Base-by-base conservation (phyloP, 2,329 filamentous ascomycete genomes). In the Xenosphaeropsis pyriputrescens region DNA sequence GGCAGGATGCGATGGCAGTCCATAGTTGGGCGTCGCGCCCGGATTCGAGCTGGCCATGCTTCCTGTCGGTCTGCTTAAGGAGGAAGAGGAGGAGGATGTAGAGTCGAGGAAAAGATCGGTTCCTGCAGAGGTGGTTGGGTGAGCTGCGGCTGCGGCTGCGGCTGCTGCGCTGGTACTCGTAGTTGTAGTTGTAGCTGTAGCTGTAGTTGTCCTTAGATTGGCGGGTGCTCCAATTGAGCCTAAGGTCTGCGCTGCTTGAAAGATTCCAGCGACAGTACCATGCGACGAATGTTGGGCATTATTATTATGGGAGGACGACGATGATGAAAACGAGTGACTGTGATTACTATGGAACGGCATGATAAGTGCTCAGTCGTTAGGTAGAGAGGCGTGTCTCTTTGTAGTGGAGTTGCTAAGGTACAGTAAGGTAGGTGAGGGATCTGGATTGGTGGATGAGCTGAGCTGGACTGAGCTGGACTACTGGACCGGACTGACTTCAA, bases 131-230 rank as follows among this genome's bases (percentile, higher is more conserved):
- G 22, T 26, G 22, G 22, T 26, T 26, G 22, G 22, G 22, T 26
- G 22, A 26, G 22, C 22, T 26, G 22, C 22, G 22, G 22, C 22
- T 26, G 22, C 8, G 12, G 22, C 22, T 26, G 22, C 22, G 22
- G 22, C 22, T 26, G 22, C 8, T 26, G 22, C 22, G 22, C 22
- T 26, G 22, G 22, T 56, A 46, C 67, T 64, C 17, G 60, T 63
- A 37, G 60, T 59, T 18, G 50, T 51, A 29, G 45, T 42, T 14
- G 38, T 30, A 30, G 39, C 40, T 29, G 39, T 36, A 29, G 49
- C 40, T 19, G 42, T 26, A 15, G 43, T 42, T 33, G 39, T 44
- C 37, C 39, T 46, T 34, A 49, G 41, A 43, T 42, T 49, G 8
- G 46, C 39, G 3, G 51, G 51, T 11, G 49, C 45, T 12, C 47